Conservation (phyloP, 2,329 filamentous ascomycete genomes). For the Magnaporthiopsis incrustans region DNA sequence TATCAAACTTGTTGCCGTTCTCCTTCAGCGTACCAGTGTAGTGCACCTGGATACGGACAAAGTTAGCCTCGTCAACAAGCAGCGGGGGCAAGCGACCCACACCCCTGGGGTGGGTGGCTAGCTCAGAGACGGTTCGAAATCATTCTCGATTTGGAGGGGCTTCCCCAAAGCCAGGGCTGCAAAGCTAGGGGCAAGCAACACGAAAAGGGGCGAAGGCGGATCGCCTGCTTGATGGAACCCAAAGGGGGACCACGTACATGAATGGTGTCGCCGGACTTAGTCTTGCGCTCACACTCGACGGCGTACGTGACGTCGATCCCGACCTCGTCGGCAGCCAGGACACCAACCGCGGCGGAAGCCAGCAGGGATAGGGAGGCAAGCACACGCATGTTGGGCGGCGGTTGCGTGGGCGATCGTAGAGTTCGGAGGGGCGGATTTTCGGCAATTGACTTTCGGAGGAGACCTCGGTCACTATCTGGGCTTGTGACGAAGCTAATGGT, state of each 20-base stretch:
- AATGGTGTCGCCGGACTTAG: slow-evolving; percentile 24
- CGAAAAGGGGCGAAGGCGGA: neutral
- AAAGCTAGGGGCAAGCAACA: neutral
- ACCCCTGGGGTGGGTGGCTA: neutral
- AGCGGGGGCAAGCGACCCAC: no score
- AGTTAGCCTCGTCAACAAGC: slow-evolving; percentile 29
- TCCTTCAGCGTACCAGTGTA: slow-evolving; percentile 74
- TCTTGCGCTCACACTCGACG: slow-evolving; percentile 75
- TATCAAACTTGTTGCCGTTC: slow-evolving; percentile 75
- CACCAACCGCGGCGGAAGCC: slow-evolving; percentile 41
- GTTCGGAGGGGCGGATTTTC: slow-evolving; percentile 6
- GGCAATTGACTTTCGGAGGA: neutral
- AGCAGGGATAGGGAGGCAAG: slow-evolving; percentile 40
- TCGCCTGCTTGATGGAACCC: neutral
- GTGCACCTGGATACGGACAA: slow-evolving; percentile 79
- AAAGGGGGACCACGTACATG: neutral
- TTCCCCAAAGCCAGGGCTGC: neutral
- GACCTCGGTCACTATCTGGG: neutral
- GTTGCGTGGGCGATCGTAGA: slow-evolving; percentile 4
- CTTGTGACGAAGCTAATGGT: neutral
- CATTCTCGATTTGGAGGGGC: neutral
- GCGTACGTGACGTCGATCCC: slow-evolving; percentile 68
- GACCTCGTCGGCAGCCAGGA: slow-evolving; percentile 52
- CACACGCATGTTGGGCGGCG: slow-evolving; percentile 37
- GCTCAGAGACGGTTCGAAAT: neutral